phyloP scores from a whole-genome alignment of 352 stramenopile species.

The Aphanomyces stellatus region DNA sequence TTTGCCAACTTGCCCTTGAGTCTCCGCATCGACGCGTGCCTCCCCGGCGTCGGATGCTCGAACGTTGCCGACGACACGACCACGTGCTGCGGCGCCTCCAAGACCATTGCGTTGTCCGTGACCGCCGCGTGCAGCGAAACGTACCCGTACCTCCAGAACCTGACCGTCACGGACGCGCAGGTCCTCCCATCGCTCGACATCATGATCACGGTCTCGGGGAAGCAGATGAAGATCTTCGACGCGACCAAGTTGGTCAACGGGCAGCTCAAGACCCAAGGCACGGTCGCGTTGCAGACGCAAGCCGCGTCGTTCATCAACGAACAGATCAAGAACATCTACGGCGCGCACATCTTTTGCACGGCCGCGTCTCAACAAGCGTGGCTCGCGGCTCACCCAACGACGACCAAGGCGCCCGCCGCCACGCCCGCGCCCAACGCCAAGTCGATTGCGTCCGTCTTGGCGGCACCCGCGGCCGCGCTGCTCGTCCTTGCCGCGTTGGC shows the following conservation, averaged over 20 bases:
- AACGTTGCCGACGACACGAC: slow-evolving; percentile 14
- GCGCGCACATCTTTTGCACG: slow-evolving; percentile 16
- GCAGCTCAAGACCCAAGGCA: background rate
- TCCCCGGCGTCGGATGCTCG: background rate
- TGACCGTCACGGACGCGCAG: background rate
- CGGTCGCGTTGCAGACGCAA: background rate
- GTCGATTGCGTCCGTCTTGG: background rate
- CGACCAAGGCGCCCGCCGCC: background rate
- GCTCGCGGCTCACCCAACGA: background rate
- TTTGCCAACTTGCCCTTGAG: slow-evolving; percentile 16
- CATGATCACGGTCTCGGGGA: background rate
- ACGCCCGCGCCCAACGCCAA: background rate
- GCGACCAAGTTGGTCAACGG: slow-evolving; percentile 5
- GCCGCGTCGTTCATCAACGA: slow-evolving; percentile 4
- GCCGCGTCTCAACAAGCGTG: background rate
- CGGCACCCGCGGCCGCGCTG: background rate
- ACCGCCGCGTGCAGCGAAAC: slow-evolving; percentile 5
- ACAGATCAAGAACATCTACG: slow-evolving; percentile 17
- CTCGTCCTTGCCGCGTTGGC: background rate
- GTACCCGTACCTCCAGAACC: slow-evolving; percentile 12
- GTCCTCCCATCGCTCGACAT: slow-evolving; percentile 6
- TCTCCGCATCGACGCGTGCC: slow-evolving; percentile 7
- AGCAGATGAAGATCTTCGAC: slow-evolving; percentile 10
- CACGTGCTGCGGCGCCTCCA: slow-evolving; percentile 10
- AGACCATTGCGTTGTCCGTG: slow-evolving; percentile 2